Conservation (phyloP, 805 yeast genomes). For the Citeromyces matritensis region DNA sequence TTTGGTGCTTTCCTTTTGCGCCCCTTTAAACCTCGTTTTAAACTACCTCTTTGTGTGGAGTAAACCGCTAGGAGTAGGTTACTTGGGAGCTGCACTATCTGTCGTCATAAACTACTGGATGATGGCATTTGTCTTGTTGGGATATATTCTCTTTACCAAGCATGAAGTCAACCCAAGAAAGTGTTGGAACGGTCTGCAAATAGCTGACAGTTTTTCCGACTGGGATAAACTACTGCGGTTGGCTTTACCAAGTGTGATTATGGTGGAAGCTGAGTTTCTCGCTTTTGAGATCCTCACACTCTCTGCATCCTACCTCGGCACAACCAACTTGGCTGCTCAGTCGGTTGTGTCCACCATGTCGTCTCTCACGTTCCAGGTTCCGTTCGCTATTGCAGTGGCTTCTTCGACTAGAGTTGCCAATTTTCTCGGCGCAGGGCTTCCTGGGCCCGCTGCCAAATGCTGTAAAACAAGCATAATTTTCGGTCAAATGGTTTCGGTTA, state of each 20-base stretch:
- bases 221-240: constrained; percentile 52
- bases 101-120: constrained; percentile 58
- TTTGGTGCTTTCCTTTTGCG: constrained; percentile 51
- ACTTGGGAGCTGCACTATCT: constrained; percentile 64
- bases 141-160: constrained; percentile 26
- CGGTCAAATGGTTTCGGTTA: constrained; percentile 9
- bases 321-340: constrained; percentile 53
- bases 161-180: constrained; percentile 9
- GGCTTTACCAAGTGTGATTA: constrained; percentile 59
- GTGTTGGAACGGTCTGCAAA: constrained; percentile 19
- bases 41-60: constrained; percentile 65
- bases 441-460: constrained; percentile 12
- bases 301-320: constrained; percentile 39
- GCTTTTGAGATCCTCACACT: constrained; percentile 67
- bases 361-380: constrained; percentile 55
- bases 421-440: constrained; percentile 43
- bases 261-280: constrained; percentile 69
- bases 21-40: constrained; percentile 56
- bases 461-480: constrained; percentile 12
- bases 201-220: constrained; percentile 23
- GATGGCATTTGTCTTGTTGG: constrained; percentile 43
- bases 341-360: constrained; percentile 58
- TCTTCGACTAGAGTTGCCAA: constrained; percentile 68
- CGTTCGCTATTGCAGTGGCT: constrained; percentile 64
- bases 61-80: constrained; percentile 36